Evolutionary conservation across 371 early-diverging fungal species (phyloP), one percentile per base, ranked within the genome.

Genomic region (Mortierella sp.): DNA sequence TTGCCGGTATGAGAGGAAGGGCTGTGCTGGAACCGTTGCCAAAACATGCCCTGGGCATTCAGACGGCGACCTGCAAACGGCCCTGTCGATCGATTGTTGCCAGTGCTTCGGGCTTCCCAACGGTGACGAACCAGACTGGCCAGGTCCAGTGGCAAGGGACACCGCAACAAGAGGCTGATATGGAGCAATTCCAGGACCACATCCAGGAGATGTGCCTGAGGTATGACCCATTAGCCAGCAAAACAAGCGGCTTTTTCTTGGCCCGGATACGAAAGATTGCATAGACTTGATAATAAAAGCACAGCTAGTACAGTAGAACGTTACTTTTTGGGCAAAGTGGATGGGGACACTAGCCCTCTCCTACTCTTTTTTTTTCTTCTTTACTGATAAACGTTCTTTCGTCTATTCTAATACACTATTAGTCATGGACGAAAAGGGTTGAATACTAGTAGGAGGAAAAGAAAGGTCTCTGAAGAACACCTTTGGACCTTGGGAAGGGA

Each of bases 171-270:
- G 85, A 85, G 65, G 49, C 71, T 1, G 75, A 82, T 60, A 76
- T 85, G 71, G 73, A 71, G 41, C 75, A 76, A 16, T 74, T 85
- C 27, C 79, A 79, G 54, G 21, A 74, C 35, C 77, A 85, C 68
- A 55, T 86, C 38, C 72, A 73, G 55, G 72, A 82, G 12, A 49
- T 79, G 73, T 86, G 87, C 63, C 51, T 95, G 43, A 88, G 95
- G 35, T 95, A 94, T 83, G 93, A 93, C 79, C 96, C 95, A 0
- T 76, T 91, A 6, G 83, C 84, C 12, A 94, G 94, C 65, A 77
- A 87, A 27, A 95, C 95, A 14, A 95, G 96, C 77, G 96, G 96
- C 0, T 91, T 96, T 76, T 95, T 96, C 83, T 77, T 95, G 56
- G 95, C 94, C n/a, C 75, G 93, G 75, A 91, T 96, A 79, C 83